Evolutionary conservation across 1,284 basidiomycete species (phyloP), one percentile per base, ranked within the genome.

Genomic region (Agaricales sp.): DNA sequence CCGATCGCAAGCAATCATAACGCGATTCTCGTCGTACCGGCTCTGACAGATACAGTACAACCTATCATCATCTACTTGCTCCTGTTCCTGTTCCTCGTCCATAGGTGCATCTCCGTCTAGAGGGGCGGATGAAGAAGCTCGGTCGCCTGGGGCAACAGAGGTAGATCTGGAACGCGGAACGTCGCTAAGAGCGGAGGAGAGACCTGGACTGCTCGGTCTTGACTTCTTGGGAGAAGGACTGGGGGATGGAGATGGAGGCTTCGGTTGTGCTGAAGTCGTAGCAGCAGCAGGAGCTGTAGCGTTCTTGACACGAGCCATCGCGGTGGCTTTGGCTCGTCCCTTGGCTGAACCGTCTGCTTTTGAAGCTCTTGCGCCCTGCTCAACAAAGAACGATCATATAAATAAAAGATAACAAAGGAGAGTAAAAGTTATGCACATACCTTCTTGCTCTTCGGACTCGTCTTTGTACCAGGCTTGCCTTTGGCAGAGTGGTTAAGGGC

Each of bases 1-100:
- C 87, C 80, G 74, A 67, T 92, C 89, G 60, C 89, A 92, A n/a
- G 87, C 88, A 61, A 92, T 91, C 89, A 92, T 92, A 51, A 82
- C 75, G 52, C 75, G 70, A 59, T 88, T 85, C 60, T 89, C 86
- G 54, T 92, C 84, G 55, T 92, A 91, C 54, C 69, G 74, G 19
- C 81, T 85, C 64, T 85, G 78, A 68, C 88, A 92, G 8, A 92
- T 68, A 58, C 89, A 92, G 57, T 92, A 92, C 47, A 90, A 61
- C 61, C 84, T 81, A 59, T 87, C 84, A 55, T 89, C 87, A 53
- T 77, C 77, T n/a, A n/a, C n/a, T 47, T 70, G 75, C 41, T 71
- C 74, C 18, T 71, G 75, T 13, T 73, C 74, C n/a, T 74, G 74
- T 47, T 71, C 70, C n/a, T 72, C 74, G 45, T 73, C 75, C 49